These are phyloP conservation scores for Amesomyces nigricolor DNA, from an alignment of 2,329 filamentous ascomycete genomes.

Conservation along the genomic window DNA sequence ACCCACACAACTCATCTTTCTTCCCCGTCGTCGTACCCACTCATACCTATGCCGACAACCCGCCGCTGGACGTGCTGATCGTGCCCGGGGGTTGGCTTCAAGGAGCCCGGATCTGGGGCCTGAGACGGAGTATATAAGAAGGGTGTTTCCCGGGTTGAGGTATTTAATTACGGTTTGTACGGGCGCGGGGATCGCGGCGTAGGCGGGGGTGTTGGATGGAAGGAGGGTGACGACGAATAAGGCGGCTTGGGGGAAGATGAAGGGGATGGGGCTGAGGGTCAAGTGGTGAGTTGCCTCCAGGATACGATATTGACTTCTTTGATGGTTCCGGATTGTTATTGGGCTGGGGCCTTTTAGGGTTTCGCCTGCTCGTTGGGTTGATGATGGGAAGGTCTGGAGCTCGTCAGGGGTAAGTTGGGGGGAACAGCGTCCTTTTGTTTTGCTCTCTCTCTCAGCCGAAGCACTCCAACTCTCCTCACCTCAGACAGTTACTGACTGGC, in stretches of 20 bases:
- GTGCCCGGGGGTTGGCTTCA: constrained; percentile 58
- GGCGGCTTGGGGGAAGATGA: constrained; percentile 45
- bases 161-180: constrained; percentile 63
- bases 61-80: constrained; percentile 58
- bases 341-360: constrained; percentile 29
- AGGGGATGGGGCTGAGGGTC: constrained; percentile 43
- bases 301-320: not conserved
- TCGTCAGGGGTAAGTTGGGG: constrained; percentile 45
- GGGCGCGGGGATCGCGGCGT: constrained; percentile 53
- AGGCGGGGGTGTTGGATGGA: constrained; percentile 55
- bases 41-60: constrained; percentile 48
- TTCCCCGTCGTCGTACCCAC: constrained; percentile 37
- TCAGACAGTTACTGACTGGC: not conserved
- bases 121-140: constrained; percentile 42
- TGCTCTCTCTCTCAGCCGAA: not conserved
- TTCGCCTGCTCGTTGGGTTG: constrained; percentile 55
- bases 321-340: not conserved
- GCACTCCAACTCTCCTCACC: not conserved
- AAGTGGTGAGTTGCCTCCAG: constrained; percentile 41
- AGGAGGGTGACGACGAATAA: constrained; percentile 63
- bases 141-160: constrained; percentile 42
- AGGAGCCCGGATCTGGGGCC: constrained; percentile 32
- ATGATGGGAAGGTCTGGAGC: constrained; percentile 62
- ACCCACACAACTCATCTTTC: constrained; percentile 34
- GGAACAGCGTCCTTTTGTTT: too few species aligned